Evolutionary conservation across 306 rosid genomes (phyloP), one percentile per base, ranked within the genome.

Genomic region (Citrullus amarus): DNA sequence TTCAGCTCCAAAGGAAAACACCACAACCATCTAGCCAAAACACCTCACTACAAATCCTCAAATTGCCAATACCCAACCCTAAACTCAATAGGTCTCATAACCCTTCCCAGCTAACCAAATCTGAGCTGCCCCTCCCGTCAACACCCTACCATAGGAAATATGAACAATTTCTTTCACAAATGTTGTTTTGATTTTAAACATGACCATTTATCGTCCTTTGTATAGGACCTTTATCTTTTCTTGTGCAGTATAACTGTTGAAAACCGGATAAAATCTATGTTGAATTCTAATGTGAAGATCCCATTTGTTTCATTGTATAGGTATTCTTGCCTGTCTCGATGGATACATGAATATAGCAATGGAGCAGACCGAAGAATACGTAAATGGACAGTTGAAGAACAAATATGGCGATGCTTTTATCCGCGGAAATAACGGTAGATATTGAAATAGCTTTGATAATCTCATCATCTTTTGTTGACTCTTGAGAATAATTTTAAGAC

Each of bases 281-380:
- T 50, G 60, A 73, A 57, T 57, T 77, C 11, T 61, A 59, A 14
- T 41, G 41, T 9, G 14, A 58, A 20, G 25, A 59, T 77, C 63
- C 41, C 80, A 25, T 73, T 50, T 79, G 28, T 67, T 78, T 55
- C 67, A 79, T 18, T 78, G 55, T 71, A 82, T 88, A 92, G 97
- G 99, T 83, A 95, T 95, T 78, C 89, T 95, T 44, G 99, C 97
- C 14, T 95, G 99, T 85, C 91, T 94, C 34, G 97, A 95, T 86
- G 99, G 99, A 72, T 95, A 95, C 84, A 95, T 95, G 97, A 95
- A 95, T 71, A 92, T 95, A 84, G 97, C 99, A 66, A 95, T 95
- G 99, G 99, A 95, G 85, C 99, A 95, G 73, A 95, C 99, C 0
- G 99, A 95, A 85, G 97, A 95, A 82, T 95, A 95, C 22, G 97